Evolutionary conservation across 768 basidiomycete genomes (phyloP), one percentile per base, ranked within the genome.

Genomic region (Macrolepiota fuliginosa): DNA sequence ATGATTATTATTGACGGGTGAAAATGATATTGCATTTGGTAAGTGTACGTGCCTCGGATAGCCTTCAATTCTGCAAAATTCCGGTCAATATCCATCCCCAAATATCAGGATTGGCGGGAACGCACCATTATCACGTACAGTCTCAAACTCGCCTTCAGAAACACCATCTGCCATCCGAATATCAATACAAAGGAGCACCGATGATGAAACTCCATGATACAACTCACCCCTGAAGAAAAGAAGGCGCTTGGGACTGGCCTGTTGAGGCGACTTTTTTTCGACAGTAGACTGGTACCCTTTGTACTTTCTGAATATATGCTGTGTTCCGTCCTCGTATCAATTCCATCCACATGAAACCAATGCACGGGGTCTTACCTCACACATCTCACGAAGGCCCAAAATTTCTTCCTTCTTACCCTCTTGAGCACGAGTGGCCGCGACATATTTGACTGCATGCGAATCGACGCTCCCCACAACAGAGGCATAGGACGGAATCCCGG

Each of bases 401-500:
- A 94, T 93, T 68, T 93, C 90, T 67, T 94, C 92, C 65, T 83
- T 82, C 0, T 89, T 79, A 12, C 88, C 86, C 0, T 76, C 79
- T 70, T 93, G 91, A 2, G 89, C 88, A 17, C 82, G 80, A 52
- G 81, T 85, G 39, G 81, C 86, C 22, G 80, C 79, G 35, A 80
- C 75, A 64, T 92, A 94, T 71, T 92, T 92, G 3, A 89, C 88
- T 0, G 82, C 84, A 59, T 87, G 83, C 0, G 83, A 83, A 69
- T 94, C 92, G 29, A 94, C 85, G 63, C 88, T 94, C 32, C 83
- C 91, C 17, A 94, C 92, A 5, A 94, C 76, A 5, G 91, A 80
- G 0, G 92, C 89, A 70, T 90, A 93, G 0, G 92, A 94, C 0
- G 92, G 92, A 3, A 87, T 83, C 17, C 86, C 90, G n/a, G 82